phyloP scores from a whole-genome alignment of 2,329 filamentous ascomycete genomes.

The Dendrostoma leiphaemia region DNA sequence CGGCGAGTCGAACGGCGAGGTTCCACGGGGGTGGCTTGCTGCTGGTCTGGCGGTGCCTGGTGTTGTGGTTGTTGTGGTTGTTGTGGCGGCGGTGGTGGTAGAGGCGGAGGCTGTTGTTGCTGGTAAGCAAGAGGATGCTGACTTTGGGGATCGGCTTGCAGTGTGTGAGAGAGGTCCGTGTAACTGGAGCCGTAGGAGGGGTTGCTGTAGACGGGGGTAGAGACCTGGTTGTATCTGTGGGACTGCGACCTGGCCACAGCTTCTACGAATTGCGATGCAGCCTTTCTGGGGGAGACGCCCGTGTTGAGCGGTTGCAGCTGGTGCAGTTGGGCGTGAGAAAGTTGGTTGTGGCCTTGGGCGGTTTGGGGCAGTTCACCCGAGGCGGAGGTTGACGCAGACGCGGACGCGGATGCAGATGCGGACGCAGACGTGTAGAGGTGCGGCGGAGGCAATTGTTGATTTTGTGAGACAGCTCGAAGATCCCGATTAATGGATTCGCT shows the following conservation, averaged over 20 bases:
- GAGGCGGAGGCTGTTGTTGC: slow-evolving; percentile 19
- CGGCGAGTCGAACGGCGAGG: slow-evolving; percentile 50
- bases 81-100: slow-evolving; percentile 21
- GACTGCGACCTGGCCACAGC: slow-evolving; percentile 51
- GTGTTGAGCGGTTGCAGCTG: slow-evolving; percentile 23
- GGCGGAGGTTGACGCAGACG: neutral
- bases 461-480: slow-evolving; percentile 6
- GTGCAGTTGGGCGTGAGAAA: slow-evolving; percentile 11
- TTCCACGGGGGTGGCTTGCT: slow-evolving; percentile 32
- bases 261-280: slow-evolving; percentile 43
- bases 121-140: slow-evolving; percentile 14
- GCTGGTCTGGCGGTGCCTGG: slow-evolving; percentile 27
- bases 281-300: slow-evolving; percentile 30
- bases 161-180: slow-evolving; percentile 14
- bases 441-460: slow-evolving; percentile 20
- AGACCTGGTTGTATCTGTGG: slow-evolving; percentile 41
- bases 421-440: slow-evolving; percentile 22
- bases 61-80: slow-evolving; percentile 24
- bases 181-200: slow-evolving; percentile 17
- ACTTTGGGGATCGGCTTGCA: slow-evolving; percentile 4
- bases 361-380: neutral
- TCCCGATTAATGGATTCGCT: slow-evolving; percentile 25
- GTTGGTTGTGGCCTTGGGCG: neutral
- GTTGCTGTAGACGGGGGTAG: slow-evolving; percentile 21
- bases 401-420: neutral